Conservation (phyloP, 768 basidiomycete genomes). For the Calocera cornea region DNA sequence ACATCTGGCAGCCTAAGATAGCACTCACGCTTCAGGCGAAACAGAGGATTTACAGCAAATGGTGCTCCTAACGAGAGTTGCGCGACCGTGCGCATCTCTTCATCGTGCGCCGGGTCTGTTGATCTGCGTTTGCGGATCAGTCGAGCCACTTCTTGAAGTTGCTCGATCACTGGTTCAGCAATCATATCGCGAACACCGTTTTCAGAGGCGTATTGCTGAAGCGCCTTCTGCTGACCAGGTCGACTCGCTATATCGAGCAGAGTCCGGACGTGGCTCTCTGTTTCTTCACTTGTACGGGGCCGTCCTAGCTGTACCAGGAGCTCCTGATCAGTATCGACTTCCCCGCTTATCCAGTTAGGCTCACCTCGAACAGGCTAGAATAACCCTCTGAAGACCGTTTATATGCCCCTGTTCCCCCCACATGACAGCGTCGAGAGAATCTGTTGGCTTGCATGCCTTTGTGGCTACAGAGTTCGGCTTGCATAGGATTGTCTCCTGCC, state of each 20-base stretch:
- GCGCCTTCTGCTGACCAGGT: background rate
- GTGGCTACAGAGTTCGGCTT: background rate
- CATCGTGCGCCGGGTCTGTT: background rate
- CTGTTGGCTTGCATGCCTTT: background rate
- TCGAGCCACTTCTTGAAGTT: background rate
- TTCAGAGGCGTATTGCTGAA: background rate
- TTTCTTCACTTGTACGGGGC: background rate
- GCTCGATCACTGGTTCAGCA: background rate
- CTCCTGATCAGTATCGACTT: background rate
- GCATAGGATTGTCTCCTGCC: background rate
- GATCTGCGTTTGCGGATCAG: background rate
- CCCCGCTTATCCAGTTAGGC: background rate
- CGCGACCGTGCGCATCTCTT: background rate
- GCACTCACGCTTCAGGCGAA: background rate
- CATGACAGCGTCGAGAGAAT: background rate
- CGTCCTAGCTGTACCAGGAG: background rate
- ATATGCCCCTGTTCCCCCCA: background rate
- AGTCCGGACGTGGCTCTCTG: background rate
- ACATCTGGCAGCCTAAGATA: background rate
- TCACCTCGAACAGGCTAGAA: background rate
- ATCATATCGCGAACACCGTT: background rate
- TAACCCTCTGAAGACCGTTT: background rate
- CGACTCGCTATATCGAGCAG: background rate
- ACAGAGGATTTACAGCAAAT: background rate
- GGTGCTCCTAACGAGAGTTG: background rate